Evolutionary conservation across 1,139 yeast species (phyloP).

Genomic region (Pichia norvegensis): DNA sequence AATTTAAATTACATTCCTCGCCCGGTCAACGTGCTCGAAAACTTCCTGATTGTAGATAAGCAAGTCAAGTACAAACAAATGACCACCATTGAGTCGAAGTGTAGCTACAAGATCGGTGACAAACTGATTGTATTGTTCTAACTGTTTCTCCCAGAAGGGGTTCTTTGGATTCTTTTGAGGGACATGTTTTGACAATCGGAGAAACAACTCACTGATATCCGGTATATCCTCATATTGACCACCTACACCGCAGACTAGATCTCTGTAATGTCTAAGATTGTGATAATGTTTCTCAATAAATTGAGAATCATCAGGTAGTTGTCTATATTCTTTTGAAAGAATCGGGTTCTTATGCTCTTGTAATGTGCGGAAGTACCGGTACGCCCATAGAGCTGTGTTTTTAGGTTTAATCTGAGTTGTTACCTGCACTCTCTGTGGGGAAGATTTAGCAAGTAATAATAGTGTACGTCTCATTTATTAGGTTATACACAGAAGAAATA

Average conservation of each 20-base stretch:
- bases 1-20: neutral
- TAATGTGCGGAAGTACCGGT: constrained; percentile 15
- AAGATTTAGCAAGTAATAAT: constrained; percentile 9
- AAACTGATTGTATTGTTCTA: constrained; percentile 30
- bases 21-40: constrained; percentile 26
- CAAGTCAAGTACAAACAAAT: constrained; percentile 37
- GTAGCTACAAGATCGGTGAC: constrained; percentile 34
- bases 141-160: constrained; percentile 2
- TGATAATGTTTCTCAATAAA: constrained; percentile 38
- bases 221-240: constrained; percentile 19
- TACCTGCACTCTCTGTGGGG: constrained; percentile 10
- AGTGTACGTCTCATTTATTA: neutral
- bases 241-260: constrained; percentile 24
- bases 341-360: constrained; percentile 13
- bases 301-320: constrained; percentile 42
- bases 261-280: constrained; percentile 32
- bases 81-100: constrained; percentile 37
- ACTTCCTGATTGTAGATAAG: constrained; percentile 32
- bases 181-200: neutral
- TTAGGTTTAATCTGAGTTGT: constrained; percentile 4
- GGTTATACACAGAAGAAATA: neutral
- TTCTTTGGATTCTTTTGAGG: neutral
- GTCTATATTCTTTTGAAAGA: constrained; percentile 29
- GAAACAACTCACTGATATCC: constrained; percentile 17
- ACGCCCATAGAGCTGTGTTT: constrained; percentile 21